Conservation (phyloP, 2,329 filamentous ascomycete genomes). For the Fusarium haematococcum region DNA sequence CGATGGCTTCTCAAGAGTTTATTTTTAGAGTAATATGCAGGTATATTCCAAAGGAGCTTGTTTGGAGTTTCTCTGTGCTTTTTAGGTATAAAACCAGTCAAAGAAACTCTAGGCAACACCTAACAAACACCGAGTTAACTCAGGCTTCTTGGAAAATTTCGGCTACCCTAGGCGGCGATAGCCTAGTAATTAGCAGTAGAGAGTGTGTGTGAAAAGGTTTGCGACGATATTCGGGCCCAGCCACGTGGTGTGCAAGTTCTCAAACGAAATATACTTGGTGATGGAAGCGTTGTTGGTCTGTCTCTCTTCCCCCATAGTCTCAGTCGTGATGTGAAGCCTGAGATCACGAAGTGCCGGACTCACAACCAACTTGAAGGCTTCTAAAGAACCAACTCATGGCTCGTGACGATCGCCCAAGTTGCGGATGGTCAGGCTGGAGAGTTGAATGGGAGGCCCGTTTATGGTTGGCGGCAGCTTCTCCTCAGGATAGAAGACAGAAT, state of each 20-base stretch:
- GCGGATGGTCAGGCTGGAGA: not conserved
- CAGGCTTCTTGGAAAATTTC: no score
- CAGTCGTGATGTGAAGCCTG: not conserved
- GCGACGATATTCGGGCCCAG: conserved; percentile 18
- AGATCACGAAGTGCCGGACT: not conserved
- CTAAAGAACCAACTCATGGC: fast-evolving
- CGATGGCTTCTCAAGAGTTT: no score
- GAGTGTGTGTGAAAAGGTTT: conserved; percentile 45
- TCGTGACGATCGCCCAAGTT: conserved; percentile 9
- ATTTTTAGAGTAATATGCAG: no score
- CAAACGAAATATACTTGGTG: conserved; percentile 15
- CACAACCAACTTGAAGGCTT: not conserved
- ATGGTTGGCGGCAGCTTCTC: not conserved
- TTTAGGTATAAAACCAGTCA: no score
- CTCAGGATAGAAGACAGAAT: not conserved
- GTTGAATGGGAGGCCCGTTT: not conserved
- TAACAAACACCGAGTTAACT: no score
- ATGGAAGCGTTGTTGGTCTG: not conserved
- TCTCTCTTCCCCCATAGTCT: not conserved
- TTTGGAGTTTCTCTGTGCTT: no score
- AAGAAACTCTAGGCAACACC: no score
- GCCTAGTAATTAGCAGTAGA: conserved; percentile 11
- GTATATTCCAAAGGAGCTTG: no score
- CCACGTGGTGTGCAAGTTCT: conserved; percentile 23
- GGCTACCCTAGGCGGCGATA: no score